Evolutionary conservation across 305 asterid genomes (phyloP), one percentile per base, ranked within the genome.

Genomic region (Ajuga reptans): DNA sequence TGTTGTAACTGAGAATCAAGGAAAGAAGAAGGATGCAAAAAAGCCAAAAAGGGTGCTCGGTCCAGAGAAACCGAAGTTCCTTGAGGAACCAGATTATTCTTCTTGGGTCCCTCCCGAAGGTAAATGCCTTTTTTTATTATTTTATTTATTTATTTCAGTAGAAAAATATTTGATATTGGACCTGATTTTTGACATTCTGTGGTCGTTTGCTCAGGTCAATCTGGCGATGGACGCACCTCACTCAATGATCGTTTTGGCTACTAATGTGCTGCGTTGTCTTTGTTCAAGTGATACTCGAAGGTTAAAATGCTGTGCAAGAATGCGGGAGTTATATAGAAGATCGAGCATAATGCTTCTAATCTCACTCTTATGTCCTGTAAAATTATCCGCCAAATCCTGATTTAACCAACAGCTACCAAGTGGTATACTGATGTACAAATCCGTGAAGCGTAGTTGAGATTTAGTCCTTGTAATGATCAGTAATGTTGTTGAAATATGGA

Each of bases 91-190:
- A 1, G 95, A 85, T 42, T 68, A 79, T 29, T 78, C 77, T 43
- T 7, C 89, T 60, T 93, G 97, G 99, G 97, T 93, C 73, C 99
- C 99, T 9, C 99, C 99, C 7, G 82, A 91, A 86, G 99, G 99
- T 93, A 84, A 66, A 51, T 24, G 5, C 50, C 27, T 21, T 21
- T 2, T 0, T 21, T 21, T 21, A 1, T 2, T 4, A 24, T 46
- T 42, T 41, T n/a, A n/a, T n/a, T n/a, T n/a, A n/a, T n/a, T 53
- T 29, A 14, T 34, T 49, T 66, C 37, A 55, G 34, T 65, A 42
- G 42, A 55, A 15, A 42, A 15, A 50, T 46, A 59, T 58, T 7
- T 0, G 16, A 24, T 57, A 43, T 4, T 59, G 49, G 34, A 27
- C 53, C 2, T 64, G 50, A 41, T 12, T 10, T 52, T 54, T 55